phyloP scores from a whole-genome alignment of 1,284 basidiomycete genomes.

The Puccinia novopanici region DNA sequence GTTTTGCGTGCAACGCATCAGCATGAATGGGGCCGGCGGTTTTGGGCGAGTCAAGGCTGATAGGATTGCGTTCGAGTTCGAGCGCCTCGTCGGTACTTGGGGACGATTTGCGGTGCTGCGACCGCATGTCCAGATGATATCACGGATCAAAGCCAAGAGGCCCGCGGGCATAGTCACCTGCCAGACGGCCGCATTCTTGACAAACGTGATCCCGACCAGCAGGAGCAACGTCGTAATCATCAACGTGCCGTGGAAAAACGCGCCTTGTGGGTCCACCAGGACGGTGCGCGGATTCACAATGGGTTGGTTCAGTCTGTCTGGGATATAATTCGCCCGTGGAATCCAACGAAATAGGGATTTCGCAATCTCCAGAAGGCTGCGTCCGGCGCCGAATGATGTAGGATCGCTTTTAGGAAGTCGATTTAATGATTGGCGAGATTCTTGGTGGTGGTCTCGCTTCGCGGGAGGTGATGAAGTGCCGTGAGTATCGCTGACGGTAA shows the following conservation, averaged over 20 bases:
- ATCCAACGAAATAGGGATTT: not conserved
- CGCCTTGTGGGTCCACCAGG: constrained; percentile 64
- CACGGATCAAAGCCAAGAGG: constrained; percentile 69
- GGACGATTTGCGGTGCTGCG: not conserved
- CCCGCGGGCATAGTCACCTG: constrained; percentile 84
- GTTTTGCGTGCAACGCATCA: not conserved
- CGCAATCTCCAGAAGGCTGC: not conserved
- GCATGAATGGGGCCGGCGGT: not conserved
- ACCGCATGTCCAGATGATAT: constrained; percentile 60
- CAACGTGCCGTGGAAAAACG: constrained; percentile 63
- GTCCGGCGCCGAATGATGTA: not conserved
- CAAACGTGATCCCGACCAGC: constrained; percentile 66
- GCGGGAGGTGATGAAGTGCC: constrained; percentile 21
- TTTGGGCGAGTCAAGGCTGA: not conserved
- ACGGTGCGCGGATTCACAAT: constrained; percentile 33
- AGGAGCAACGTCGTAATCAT: constrained; percentile 65
- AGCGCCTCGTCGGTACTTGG: not conserved
- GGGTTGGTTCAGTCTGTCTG: constrained; percentile 38
- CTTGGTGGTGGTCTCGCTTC: not conserved
- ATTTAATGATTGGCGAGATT: not conserved
- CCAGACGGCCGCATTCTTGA: constrained; percentile 64
- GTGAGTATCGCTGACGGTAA: constrained; percentile 31
- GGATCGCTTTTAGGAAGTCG: not conserved
- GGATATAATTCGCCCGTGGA: constrained; percentile 45
- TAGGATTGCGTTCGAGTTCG: constrained; percentile 5